These are phyloP conservation scores for Saksenaea vasiformis DNA, from an alignment of 371 early-diverging fungal genomes.

Conservation along the genomic window DNA sequence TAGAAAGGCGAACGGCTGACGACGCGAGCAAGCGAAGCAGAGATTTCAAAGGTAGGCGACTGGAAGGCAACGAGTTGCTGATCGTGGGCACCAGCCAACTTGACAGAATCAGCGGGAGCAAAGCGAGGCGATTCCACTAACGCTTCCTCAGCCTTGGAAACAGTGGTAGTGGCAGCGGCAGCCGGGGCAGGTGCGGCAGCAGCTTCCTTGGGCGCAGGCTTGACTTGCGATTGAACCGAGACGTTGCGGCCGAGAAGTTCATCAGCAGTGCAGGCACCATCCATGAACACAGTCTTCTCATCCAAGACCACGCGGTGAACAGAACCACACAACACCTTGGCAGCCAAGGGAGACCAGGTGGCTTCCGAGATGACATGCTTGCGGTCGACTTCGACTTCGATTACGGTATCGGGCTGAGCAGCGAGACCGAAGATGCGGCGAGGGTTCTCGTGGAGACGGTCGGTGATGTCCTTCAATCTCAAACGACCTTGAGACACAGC, in stretches of 20 bases:
- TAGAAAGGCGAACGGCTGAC: constrained; percentile 88
- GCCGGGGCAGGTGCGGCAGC: no score
- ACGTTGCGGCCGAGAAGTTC: constrained; percentile 55
- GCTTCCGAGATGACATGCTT: constrained; percentile 36
- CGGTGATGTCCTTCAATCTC: constrained; percentile 76
- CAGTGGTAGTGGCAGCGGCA: constrained; percentile 9
- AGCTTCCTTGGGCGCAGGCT: constrained; percentile 13
- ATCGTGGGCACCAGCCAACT: constrained; percentile 38
- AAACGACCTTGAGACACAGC: constrained; percentile 83
- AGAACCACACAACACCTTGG: constrained; percentile 54
- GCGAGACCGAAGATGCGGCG: constrained; percentile 86
- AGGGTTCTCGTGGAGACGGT: constrained; percentile 82
- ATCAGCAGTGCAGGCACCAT: constrained; percentile 63
- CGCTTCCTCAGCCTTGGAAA: constrained; percentile 5
- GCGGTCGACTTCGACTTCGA: constrained; percentile 84
- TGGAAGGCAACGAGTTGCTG: constrained; percentile 40
- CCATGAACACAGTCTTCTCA: constrained; percentile 82
- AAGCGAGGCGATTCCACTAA: constrained; percentile 15
- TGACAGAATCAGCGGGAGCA: constrained; percentile 24
- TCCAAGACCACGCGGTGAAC: constrained; percentile 88
- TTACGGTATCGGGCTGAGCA: constrained; percentile 83
- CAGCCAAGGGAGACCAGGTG: constrained; percentile 51
- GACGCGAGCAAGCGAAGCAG: constrained; percentile 66
- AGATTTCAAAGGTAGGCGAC: constrained; percentile 47
- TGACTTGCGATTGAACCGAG: constrained; percentile 51